Evolutionary conservation across 1,284 basidiomycete species (phyloP), one percentile per base, ranked within the genome.

Genomic region (Ceratobasidium sp.): DNA sequence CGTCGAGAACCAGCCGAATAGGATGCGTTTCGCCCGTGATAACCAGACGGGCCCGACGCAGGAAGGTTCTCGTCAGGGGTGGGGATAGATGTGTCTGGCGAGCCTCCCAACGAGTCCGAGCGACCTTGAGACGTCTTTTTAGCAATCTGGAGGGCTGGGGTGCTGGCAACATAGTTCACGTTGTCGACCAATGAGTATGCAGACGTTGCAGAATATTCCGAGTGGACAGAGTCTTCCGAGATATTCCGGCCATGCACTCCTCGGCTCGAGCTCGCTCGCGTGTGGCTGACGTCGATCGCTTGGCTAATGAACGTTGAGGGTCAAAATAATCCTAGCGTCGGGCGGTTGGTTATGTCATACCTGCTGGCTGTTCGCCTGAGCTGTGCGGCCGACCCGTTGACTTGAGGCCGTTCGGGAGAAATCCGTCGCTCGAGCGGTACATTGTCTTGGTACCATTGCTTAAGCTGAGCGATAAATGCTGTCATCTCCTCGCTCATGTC

Each of bases 381-480:
- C 79, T 81, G 8, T 81, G 71, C 0, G 78, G 76, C 34, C 79
- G 76, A 43, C 1, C 68, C 68, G 39, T 58, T 54, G 37, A 24
- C 53, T 68, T 73, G 62, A 31, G 43, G 39, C 78, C 77, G 31
- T 79, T 79, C 7, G 63, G 63, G 11, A 73, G 68, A 34, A 72
- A 71, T 27, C 63, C 78, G 49, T 80, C 80, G 49, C 22, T 69
- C 51, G 16, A 37, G 54, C 24, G 54, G 53, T 78, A 78, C 46
- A 83, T 82, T 76, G 82, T 86, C 83, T 79, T 88, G 84, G 74
- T 96, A 87, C 93, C 94, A 98, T 65, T 81, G 84, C 81, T 92
- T 90, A 76, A 98, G 80, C 74, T 83, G 83, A 49, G 84, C 83
- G 69, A 97, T 89, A 91, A 94, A 96, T 46, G 88, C 87, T 78